A percentile compares a stretch with the other conserved stretches of the same genome.
Evolutionary conservation across 257 asterid species (phyloP).

Genomic region (Fraxinus anomala): DNA sequence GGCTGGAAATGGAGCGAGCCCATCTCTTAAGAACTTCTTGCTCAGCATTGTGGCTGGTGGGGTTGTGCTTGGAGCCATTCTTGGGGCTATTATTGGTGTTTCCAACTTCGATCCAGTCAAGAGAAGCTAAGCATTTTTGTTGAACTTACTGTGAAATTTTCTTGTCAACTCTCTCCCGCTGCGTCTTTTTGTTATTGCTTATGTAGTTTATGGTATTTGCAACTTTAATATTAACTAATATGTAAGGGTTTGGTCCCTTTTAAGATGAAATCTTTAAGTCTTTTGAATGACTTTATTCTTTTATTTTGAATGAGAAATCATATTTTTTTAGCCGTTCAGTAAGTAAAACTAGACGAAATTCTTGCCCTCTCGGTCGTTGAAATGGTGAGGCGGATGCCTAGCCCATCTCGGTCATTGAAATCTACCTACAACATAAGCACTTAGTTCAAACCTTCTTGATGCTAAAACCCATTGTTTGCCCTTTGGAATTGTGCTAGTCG

Average conservation of each 20-base stretch:
- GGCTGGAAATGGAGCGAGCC: constrained; percentile 38
- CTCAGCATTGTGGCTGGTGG: constrained; percentile 57
- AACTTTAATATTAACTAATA: not conserved
- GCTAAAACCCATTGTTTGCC: too few relatives aligned
- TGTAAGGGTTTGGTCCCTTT: too few relatives aligned
- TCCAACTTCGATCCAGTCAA: constrained; percentile 60
- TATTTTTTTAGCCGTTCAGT: too few relatives aligned
- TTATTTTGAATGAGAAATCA: too few relatives aligned
- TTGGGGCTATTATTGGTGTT: constrained; percentile 49
- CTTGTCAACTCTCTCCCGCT: not conserved
- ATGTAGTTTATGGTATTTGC: not conserved
- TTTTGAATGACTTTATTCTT: too few relatives aligned
- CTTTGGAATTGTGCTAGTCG: not conserved
- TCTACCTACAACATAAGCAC: too few relatives aligned
- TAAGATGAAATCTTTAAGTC: too few relatives aligned
- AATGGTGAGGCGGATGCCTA: too few relatives aligned
- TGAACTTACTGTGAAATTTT: not conserved
- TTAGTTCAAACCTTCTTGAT: too few relatives aligned
- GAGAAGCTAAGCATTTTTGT: constrained; percentile 28
- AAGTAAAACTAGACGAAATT: too few relatives aligned
- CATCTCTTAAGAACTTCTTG: constrained; percentile 61
- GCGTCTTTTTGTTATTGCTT: not conserved
- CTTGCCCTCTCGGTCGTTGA: too few relatives aligned
- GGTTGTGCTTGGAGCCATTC: constrained; percentile 41
- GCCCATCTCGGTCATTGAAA: too few relatives aligned